Percentiles rank a stretch among this genome's conserved stretches.
phyloP scores from a whole-genome alignment of 1,284 basidiomycete species.

The Rhodotorula sp. region DNA sequence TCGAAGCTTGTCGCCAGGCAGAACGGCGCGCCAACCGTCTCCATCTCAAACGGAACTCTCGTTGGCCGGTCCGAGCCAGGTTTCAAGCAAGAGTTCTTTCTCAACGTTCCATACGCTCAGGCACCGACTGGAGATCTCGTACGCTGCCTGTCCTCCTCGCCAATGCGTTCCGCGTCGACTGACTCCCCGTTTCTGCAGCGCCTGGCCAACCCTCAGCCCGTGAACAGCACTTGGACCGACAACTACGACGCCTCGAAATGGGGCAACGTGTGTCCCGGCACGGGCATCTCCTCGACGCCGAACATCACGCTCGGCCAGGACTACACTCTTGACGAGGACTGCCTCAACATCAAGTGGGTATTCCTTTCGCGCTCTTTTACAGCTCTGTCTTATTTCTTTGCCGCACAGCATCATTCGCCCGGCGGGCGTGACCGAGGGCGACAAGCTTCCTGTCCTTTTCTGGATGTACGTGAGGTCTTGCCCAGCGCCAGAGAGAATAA shows the following conservation, averaged over 20 bases:
- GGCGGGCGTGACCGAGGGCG: slow-evolving; percentile 49
- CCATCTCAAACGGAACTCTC: slow-evolving; percentile 26
- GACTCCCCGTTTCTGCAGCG: slow-evolving; percentile 45
- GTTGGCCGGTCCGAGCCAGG: slow-evolving; percentile 3
- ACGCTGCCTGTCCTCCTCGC: neutral
- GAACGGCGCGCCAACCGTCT: slow-evolving; percentile 4
- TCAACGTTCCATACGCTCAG: slow-evolving; percentile 61
- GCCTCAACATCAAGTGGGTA: slow-evolving; percentile 58
- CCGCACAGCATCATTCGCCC: slow-evolving; percentile 53
- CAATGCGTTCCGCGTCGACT: neutral
- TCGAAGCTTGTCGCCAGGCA: neutral
- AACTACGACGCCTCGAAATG: slow-evolving; percentile 9
- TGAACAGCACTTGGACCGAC: slow-evolving; percentile 23
- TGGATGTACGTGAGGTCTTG: slow-evolving; percentile 45
- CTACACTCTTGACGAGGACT: slow-evolving; percentile 47
- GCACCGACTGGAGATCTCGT: slow-evolving; percentile 55
- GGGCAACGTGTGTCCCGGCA: neutral
- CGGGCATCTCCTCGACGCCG: slow-evolving; percentile 22
- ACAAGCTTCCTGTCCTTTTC: slow-evolving; percentile 61
- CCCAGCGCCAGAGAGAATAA: too few relatives aligned
- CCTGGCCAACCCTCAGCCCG: slow-evolving; percentile 57
- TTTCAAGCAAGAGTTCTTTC: slow-evolving; percentile 34
- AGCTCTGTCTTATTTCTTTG: neutral
- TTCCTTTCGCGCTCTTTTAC: too few relatives aligned
- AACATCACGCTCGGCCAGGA: slow-evolving; percentile 21